A percentile compares a stretch with the other conserved stretches of the same genome.
phyloP scores from a whole-genome alignment of 2,329 filamentous ascomycete genomes.

The Hymenoscyphus albidus region DNA sequence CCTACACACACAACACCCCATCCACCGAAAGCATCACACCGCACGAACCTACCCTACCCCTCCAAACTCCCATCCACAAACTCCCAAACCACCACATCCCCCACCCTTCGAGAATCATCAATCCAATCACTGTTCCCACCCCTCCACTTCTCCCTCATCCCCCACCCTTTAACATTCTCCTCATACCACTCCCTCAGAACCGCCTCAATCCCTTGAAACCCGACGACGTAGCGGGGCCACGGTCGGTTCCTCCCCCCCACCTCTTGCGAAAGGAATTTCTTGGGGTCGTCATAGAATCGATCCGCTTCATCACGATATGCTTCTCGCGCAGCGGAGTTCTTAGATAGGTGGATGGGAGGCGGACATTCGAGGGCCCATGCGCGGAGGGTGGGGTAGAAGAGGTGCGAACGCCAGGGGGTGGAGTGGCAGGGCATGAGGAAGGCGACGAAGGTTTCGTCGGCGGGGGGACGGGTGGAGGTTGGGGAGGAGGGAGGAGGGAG shows the following conservation, averaged over 20 bases:
- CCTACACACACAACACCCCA: too few relatives aligned
- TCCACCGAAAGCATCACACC: too few relatives aligned
- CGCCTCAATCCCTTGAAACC: conserved; percentile 55
- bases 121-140: conserved; percentile 60
- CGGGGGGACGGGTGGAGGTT: neutral
- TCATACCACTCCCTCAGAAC: conserved; percentile 43
- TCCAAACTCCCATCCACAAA: conserved; percentile 20
- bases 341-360: conserved; percentile 67
- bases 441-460: conserved; percentile 53
- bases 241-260: conserved; percentile 33
- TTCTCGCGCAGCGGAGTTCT: conserved; percentile 57
- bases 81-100: conserved; percentile 58
- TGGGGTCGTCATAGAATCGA: conserved; percentile 72
- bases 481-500: conserved; percentile 25
- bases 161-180: conserved; percentile 41
- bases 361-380: conserved; percentile 89
- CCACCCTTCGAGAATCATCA: conserved; percentile 55
- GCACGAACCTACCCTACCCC: too few relatives aligned
- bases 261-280: conserved; percentile 48
- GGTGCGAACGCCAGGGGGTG: conserved; percentile 88
- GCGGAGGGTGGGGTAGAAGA: conserved; percentile 68
- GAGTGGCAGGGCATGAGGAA: conserved; percentile 96
- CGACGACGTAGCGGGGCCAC: conserved; percentile 56
- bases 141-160: conserved; percentile 49
- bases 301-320: conserved; percentile 86